Conservation (phyloP, 75 land plant genomes). For the Pinus albicaulis region DNA sequence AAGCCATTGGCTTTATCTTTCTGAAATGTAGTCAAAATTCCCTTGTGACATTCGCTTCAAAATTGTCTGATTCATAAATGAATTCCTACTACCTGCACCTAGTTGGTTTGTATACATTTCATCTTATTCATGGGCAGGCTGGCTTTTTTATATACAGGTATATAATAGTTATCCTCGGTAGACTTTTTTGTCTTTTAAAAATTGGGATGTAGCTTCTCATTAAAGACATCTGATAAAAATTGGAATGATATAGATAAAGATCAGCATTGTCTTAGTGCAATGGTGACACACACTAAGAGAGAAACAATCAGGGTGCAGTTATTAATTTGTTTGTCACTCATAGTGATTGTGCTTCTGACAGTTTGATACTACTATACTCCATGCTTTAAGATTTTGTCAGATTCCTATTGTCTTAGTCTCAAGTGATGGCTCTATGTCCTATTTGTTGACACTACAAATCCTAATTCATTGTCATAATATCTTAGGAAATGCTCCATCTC, state of each 20-base stretch:
- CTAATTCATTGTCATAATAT: neutral
- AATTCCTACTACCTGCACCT: neutral
- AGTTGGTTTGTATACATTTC: neutral
- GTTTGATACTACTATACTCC: too few species aligned
- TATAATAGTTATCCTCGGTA: neutral
- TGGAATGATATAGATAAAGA: neutral
- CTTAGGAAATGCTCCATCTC: too few species aligned
- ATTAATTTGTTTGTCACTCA: too few species aligned
- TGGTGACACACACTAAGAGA: too few species aligned
- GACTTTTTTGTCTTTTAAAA: too few species aligned
- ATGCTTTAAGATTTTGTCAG: too few species aligned
- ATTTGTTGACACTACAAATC: too few species aligned
- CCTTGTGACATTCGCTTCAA: neutral
- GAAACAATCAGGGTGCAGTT: too few species aligned
- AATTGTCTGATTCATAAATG: neutral
- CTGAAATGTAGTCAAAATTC: neutral
- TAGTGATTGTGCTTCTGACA: too few species aligned
- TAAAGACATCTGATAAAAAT: neutral
- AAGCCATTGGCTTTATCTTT: neutral
- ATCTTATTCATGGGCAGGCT: neutral
- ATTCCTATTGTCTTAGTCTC: too few species aligned
- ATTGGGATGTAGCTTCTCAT: neutral
- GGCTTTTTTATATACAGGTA: neutral
- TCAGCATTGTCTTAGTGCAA: too few species aligned
- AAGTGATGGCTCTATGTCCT: too few species aligned